These are phyloP conservation scores for Mycena rosella DNA, from an alignment of 768 basidiomycete genomes.

Conservation along the genomic window DNA sequence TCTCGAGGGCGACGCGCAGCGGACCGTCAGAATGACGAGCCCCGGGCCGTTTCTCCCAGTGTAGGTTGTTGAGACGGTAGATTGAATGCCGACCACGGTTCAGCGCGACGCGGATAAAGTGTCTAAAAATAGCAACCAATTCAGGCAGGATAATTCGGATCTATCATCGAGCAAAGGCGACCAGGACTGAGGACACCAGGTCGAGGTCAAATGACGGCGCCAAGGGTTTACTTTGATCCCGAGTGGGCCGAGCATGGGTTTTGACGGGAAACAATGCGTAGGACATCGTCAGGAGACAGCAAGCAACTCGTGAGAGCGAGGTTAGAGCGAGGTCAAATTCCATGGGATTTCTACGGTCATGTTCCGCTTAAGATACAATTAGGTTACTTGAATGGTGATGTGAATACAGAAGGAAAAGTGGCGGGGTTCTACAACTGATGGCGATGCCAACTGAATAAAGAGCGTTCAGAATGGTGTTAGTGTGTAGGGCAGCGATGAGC, in stretches of 20 bases:
- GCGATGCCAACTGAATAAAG: constrained; percentile 23
- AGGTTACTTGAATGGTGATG: background rate
- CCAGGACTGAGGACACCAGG: background rate
- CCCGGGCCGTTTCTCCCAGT: constrained; percentile 2
- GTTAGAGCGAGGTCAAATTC: no score
- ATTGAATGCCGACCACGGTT: background rate
- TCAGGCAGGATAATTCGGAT: background rate
- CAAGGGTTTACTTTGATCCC: background rate
- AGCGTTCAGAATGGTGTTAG: background rate
- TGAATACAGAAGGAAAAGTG: constrained; percentile 4
- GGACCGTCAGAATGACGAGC: background rate
- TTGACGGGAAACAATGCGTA: no score
- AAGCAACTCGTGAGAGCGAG: no score
- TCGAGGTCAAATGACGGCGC: constrained; percentile 6
- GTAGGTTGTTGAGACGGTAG: background rate
- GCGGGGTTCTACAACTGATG: constrained; percentile 13
- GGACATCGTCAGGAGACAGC: no score
- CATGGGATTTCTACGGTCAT: background rate
- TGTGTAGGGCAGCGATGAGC: background rate
- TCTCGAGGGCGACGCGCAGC: background rate
- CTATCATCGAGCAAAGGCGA: background rate
- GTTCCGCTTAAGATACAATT: constrained; percentile 15
- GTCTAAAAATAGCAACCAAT: constrained; percentile 1
- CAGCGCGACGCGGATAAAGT: background rate
- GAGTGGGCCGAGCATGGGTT: background rate